A percentile compares a stretch with the other conserved stretches of the same genome.
Evolutionary conservation across 1,284 basidiomycete genomes (phyloP).

Genomic region (Prillingera fragicola): DNA sequence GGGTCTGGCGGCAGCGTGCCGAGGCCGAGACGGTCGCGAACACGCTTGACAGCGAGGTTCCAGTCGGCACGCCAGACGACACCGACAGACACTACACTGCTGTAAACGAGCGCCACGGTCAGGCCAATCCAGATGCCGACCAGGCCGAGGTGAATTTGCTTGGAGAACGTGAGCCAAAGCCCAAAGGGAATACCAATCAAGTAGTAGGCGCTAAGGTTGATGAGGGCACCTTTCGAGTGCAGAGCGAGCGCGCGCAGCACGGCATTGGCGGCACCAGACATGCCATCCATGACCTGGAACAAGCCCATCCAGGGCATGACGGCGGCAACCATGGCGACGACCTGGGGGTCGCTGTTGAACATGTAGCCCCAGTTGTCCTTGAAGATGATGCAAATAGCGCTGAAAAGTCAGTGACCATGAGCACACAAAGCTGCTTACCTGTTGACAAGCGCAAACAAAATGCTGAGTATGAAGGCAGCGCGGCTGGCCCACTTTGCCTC

Average conservation of each 20-base stretch:
- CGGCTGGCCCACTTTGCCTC: conserved; percentile 64
- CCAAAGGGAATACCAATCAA: conserved; percentile 51
- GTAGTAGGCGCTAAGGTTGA: conserved; percentile 53
- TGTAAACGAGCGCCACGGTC: conserved; percentile 48
- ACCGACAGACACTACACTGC: conserved; percentile 35
- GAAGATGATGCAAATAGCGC: conserved; percentile 65
- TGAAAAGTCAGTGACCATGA: conserved; percentile 37
- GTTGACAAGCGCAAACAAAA: conserved; percentile 57
- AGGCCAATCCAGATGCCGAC: conserved; percentile 52
- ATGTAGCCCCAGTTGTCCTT: conserved; percentile 69
- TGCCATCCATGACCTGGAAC: conserved; percentile 66
- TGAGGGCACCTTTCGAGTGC: conserved; percentile 49
- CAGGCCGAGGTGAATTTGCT: conserved; percentile 34
- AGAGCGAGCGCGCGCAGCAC: conserved; percentile 73
- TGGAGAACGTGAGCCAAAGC: conserved; percentile 49
- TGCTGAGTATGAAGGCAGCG: conserved; percentile 59
- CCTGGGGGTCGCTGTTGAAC: conserved; percentile 75
- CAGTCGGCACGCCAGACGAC: conserved; percentile 50
- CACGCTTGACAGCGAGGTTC: conserved; percentile 46
- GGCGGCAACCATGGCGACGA: conserved; percentile 56
- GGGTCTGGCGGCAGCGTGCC: conserved; percentile 7
- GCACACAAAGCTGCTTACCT: conserved; percentile 56
- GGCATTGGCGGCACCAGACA: conserved; percentile 63
- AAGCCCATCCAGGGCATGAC: conserved; percentile 66
- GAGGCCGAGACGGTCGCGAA: conserved; percentile 41